A percentile compares a stretch with the other conserved stretches of the same genome.
Evolutionary conservation across 1,284 basidiomycete species (phyloP).

Genomic region (Moesziomyces sp.): DNA sequence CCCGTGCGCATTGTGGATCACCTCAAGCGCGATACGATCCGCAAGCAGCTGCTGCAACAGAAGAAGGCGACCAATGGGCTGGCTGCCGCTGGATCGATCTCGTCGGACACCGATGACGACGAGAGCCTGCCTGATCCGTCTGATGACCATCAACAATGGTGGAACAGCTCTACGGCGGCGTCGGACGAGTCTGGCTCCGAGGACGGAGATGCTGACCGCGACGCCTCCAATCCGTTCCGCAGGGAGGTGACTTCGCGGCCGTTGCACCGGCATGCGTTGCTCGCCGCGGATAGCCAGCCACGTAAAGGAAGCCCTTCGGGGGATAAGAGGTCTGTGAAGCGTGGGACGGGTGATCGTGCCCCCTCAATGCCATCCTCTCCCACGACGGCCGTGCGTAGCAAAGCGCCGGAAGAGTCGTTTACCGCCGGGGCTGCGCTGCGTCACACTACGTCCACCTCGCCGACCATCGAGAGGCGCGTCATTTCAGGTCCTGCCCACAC

Average conservation of each 20-base stretch:
- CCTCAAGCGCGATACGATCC: conserved; percentile 77
- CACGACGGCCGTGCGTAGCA: conserved; percentile 1
- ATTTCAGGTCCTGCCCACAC: conserved; percentile 25
- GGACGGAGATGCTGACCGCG: conserved; percentile 6
- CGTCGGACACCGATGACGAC: conserved; percentile 25
- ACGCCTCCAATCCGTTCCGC: conserved; percentile 19
- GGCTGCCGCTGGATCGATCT: conserved; percentile 6
- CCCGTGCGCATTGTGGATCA: conserved; percentile 83
- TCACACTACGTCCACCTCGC: conserved; percentile 26
- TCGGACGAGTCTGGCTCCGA: conserved; percentile 13
- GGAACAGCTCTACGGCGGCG: conserved; percentile 16
- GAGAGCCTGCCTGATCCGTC: conserved; percentile 46
- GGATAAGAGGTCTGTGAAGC: neutral
- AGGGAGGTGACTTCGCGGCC: neutral
- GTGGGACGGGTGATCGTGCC: conserved; percentile 2
- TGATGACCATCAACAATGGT: conserved; percentile 41
- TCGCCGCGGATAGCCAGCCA: conserved; percentile 5
- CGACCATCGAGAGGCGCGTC: conserved; percentile 24
- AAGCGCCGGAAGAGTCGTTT: neutral
- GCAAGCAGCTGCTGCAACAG: conserved; percentile 71
- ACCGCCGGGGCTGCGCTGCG: conserved; percentile 12
- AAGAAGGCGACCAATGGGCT: conserved; percentile 31
- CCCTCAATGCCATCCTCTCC: conserved; percentile 24
- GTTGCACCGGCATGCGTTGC: neutral
- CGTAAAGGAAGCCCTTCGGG: neutral